Percentiles rank a stretch among this genome's conserved stretches.
Evolutionary conservation across 208 protist species (phyloP).

Genomic region (Vickermania ingenoplastis): DNA sequence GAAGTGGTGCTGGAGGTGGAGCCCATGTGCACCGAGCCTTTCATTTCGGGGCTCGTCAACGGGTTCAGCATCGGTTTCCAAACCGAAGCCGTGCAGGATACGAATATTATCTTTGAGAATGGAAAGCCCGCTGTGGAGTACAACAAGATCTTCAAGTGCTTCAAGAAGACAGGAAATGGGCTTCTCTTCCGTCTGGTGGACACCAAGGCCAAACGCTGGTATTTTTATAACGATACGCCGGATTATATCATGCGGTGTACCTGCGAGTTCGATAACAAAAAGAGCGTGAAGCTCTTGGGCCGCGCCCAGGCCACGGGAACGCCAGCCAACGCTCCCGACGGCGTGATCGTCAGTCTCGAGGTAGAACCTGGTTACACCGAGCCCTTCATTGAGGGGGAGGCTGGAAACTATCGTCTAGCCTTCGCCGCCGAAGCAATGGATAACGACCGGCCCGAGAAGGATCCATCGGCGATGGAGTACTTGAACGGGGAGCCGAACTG

Average conservation of each 20-base stretch:
- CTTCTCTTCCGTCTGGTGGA: conserved; percentile 63
- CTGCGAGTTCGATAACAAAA: conserved; percentile 27
- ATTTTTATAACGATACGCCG: conserved; percentile 57
- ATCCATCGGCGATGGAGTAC: conserved; percentile 18
- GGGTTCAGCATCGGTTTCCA: conserved; percentile 46
- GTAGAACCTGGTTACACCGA: conserved; percentile 43
- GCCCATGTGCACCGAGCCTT: conserved; percentile 64
- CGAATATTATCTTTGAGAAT: conserved; percentile 45
- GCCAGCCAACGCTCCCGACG: conserved; percentile 7
- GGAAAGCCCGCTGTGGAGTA: conserved; percentile 38
- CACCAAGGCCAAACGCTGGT: conserved; percentile 17
- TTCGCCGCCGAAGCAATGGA: conserved; percentile 50
- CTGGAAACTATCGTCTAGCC: conserved; percentile 37
- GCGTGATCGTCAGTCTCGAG: conserved; percentile 25
- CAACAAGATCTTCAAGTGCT: conserved; percentile 66
- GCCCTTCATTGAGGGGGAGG: conserved; percentile 41
- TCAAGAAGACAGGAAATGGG: conserved; percentile 61
- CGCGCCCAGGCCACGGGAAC: conserved; percentile 9
- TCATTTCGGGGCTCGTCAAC: conserved; percentile 48
- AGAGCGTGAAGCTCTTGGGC: conserved; percentile 18
- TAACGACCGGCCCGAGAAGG: conserved; percentile 3
- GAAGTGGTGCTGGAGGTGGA: conserved; percentile 61
- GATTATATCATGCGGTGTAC: conserved; percentile 34
- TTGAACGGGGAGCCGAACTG: conserved; percentile 44
- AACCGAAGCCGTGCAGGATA: conserved; percentile 36